Evolutionary conservation across 108 stramenopile genomes (phyloP), one percentile per base, ranked within the genome.

Genomic region (Skeletonema tropicum): DNA sequence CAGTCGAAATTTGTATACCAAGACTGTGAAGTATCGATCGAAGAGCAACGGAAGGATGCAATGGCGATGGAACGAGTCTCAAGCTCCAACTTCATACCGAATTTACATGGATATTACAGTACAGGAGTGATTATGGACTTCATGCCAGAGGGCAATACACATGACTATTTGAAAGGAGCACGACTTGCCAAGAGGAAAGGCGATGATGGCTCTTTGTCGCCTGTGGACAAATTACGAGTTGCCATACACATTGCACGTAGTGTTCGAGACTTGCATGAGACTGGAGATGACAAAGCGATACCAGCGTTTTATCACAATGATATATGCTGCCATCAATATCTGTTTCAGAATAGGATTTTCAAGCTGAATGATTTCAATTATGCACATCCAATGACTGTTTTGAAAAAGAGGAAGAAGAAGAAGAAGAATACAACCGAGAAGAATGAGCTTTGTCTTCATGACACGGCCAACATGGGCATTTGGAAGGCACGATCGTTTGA

Each of bases 301-400:
- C 76, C 83, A n/a, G 73, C 80, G 19, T 45, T 82, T 33, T 76
- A 73, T 49, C 86, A 87, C 68, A 84, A 85, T 60, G 86, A 87
- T 68, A 66, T 82, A 55, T 82, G 81, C 60, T 82, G 85, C 25
- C 85, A 86, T 62, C 85, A 86, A 73, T 87, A 63, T 69, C 70
- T 77, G 8, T 57, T 77, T 14, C 69, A 71, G 19, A 70, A 77
- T 67, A 70, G 76, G 6, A 30, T 77, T 13, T 77, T 65, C 71
- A 77, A 77, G 64, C 14, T 77, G 49, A 73, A 73, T 35, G 76
- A 77, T 26, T 77, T 77, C 59, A 59, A 77, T 31, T 66, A 33
- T 19, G 61, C 81, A 25, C 21, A 69, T 31, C 70, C 82, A 38
- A 75, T 83, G 60, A 75, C 71, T 29, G 26, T 29, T 74, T 32